Evolutionary conservation across 139 green algal genomes (phyloP), one percentile per base, ranked within the genome.

Genomic region (Chloropicon primus): DNA sequence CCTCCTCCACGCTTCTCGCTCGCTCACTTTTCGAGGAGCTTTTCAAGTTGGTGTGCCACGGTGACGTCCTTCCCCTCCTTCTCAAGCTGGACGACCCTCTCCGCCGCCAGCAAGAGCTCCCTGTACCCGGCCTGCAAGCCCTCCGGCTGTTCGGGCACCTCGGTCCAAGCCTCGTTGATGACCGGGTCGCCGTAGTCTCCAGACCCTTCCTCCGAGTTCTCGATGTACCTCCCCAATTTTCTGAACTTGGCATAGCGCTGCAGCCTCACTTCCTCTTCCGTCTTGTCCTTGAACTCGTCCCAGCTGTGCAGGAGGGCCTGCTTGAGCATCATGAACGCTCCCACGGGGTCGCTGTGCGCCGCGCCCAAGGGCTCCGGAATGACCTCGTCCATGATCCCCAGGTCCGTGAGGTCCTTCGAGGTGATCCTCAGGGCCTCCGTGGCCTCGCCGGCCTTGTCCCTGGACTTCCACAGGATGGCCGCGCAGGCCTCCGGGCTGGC

Each of bases 351-450:
- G 5, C 81, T 76, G 84, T 98, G 94, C 0, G 94, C 92, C 21
- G 91, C 94, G 17, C 94, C 94, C 76, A 96, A 81, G 0, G 94
- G 93, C 88, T 98, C 93, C 23, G 72, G 72, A 23, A 97, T 86
- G 28, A 95, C 85, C 71, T 89, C 85, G 80, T 98, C 93, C 87
- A 97, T 94, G 1, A 98, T 88, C 5, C 87, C 87, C 26, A 97
- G 89, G 24, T 87, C 84, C 27, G 94, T 71, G 27, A 98, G 85
- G 80, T 97, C 90, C 2, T 81, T 28, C 0, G 88, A 80, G 1
- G 94, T 98, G 89, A 98, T 98, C 78, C 86, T 88, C 77, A 98
- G 87, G 2, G 94, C 94, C 83, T 97, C 91, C 1, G 94, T 97
- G 54, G 94, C 94, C 86, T 76, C 3, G 28, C 75, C 83, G 1